phyloP scores from a whole-genome alignment of 2,329 filamentous ascomycete species.

The Phialophora tarda region DNA sequence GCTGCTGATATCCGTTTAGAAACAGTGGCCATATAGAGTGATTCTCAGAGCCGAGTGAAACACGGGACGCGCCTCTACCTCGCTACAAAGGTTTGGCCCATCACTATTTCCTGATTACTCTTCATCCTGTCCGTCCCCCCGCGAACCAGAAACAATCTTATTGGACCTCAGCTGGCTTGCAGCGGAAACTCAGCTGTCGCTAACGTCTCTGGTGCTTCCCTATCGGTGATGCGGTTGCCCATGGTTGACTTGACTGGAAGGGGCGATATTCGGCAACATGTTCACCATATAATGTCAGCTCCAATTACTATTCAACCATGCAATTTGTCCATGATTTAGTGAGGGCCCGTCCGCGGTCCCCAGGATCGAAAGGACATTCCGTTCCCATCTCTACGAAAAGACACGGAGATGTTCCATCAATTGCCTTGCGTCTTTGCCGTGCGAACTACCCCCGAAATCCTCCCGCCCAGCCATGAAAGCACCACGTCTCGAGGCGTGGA shows the following conservation, averaged over 20 bases:
- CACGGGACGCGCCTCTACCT: too few relatives aligned
- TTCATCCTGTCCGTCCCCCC: neutral
- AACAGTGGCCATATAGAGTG: too few relatives aligned
- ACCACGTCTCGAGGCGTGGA: neutral
- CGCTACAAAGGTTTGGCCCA: too few relatives aligned
- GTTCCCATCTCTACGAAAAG: neutral
- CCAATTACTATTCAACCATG: slow-evolving; percentile 13
- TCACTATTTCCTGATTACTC: slow-evolving; percentile 12
- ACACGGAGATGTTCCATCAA: slow-evolving; percentile 4
- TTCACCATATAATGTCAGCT: neutral
- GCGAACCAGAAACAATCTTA: neutral
- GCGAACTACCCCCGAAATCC: neutral
- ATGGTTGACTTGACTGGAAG: neutral
- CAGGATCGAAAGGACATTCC: neutral
- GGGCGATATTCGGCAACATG: neutral
- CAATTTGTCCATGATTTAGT: neutral
- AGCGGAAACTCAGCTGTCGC: neutral
- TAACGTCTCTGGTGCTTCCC: neutral
- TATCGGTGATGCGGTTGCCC: neutral
- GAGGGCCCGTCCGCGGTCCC: neutral
- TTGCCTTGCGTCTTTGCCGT: neutral
- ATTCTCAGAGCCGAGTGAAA: too few relatives aligned
- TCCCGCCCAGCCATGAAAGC: neutral
- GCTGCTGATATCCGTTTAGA: neutral
- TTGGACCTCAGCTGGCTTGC: neutral